A percentile compares a stretch with the other conserved stretches of the same genome.
Evolutionary conservation across 495 filamentous ascomycete species (phyloP).

Genomic region (Aspergillus taichungensis): DNA sequence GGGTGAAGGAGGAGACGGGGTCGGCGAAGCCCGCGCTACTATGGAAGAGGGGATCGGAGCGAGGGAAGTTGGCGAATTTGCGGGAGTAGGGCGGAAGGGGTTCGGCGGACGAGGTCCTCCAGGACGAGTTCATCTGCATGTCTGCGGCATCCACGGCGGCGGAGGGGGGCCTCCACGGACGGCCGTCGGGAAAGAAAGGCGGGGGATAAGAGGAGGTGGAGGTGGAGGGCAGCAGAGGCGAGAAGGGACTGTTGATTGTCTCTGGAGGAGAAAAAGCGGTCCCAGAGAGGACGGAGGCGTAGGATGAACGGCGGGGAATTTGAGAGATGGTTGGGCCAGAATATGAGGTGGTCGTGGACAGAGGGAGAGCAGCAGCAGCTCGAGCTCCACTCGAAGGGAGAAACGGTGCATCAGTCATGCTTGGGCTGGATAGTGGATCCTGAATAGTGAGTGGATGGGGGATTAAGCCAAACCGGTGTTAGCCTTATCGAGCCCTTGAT

Average conservation of each 20-base stretch:
- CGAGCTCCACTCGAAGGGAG: slow-evolving; percentile 40
- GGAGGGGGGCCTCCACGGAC: slow-evolving; percentile 25
- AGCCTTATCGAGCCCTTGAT: too few species aligned
- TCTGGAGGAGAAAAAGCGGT: slow-evolving; percentile 42
- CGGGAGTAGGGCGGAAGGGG: slow-evolving; percentile 50
- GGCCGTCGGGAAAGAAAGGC: slow-evolving; percentile 27
- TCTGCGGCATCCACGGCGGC: slow-evolving; percentile 36
- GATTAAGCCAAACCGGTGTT: slow-evolving; percentile 5
- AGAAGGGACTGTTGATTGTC: slow-evolving; percentile 40
- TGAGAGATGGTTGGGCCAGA: slow-evolving; percentile 31
- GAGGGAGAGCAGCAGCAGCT: slow-evolving; percentile 21
- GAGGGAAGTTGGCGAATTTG: slow-evolving; percentile 46
- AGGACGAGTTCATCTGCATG: slow-evolving; percentile 36
- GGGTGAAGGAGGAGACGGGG: slow-evolving; percentile 53
- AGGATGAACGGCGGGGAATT: slow-evolving; percentile 51
- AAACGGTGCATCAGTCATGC: slow-evolving; percentile 40
- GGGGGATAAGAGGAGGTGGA: slow-evolving; percentile 30
- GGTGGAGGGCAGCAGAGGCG: slow-evolving; percentile 51
- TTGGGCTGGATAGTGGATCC: not conserved
- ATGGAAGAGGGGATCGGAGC: slow-evolving; percentile 21
- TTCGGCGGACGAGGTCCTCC: slow-evolving; percentile 27
- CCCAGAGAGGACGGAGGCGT: slow-evolving; percentile 76
- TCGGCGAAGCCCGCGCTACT: slow-evolving; percentile 19
- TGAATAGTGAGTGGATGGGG: slow-evolving; percentile 7
- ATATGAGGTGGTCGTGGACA: slow-evolving; percentile 28